Conservation (phyloP, 495 filamentous ascomycete species). For the Cladorrhinum samala region DNA sequence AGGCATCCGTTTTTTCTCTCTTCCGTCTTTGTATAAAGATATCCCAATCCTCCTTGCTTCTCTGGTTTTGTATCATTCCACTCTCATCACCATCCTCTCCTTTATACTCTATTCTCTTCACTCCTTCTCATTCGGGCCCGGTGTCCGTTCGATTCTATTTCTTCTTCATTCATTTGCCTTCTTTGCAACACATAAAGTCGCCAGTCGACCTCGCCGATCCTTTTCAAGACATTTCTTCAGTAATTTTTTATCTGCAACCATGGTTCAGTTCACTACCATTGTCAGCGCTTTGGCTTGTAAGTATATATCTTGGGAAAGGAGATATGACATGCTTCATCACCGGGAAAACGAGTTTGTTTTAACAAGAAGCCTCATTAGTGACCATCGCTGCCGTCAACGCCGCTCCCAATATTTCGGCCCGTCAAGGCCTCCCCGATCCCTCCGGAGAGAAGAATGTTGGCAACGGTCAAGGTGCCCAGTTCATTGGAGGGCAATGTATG, state of each 20-base stretch:
- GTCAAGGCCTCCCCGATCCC: constrained; percentile 28
- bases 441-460: constrained; percentile 35
- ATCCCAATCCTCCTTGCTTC: not conserved
- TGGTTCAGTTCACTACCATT: constrained; percentile 21
- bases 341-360: not conserved
- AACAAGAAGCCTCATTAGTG: constrained; percentile 17
- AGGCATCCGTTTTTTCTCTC: too few relatives aligned
- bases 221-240: not conserved
- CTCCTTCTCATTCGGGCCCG: too few relatives aligned
- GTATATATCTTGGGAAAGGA: too few relatives aligned
- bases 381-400: constrained; percentile 51
- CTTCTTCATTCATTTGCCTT: not conserved
- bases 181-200: constrained; percentile 4
- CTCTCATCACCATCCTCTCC: not conserved
- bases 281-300: constrained; percentile 18
- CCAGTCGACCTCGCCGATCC: constrained; percentile 6
- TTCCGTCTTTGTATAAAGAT: not conserved
- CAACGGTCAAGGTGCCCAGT: constrained; percentile 33
- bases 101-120: not conserved
- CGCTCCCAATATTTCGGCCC: constrained; percentile 46
- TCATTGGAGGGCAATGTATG: constrained; percentile 41
- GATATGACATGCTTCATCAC: too few relatives aligned
- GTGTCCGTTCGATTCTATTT: constrained; percentile 5
- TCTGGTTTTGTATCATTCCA: not conserved
- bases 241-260: constrained; percentile 7